Evolutionary conservation across 2,329 filamentous ascomycete species (phyloP).

Genomic region (Calonectria naviculata): DNA sequence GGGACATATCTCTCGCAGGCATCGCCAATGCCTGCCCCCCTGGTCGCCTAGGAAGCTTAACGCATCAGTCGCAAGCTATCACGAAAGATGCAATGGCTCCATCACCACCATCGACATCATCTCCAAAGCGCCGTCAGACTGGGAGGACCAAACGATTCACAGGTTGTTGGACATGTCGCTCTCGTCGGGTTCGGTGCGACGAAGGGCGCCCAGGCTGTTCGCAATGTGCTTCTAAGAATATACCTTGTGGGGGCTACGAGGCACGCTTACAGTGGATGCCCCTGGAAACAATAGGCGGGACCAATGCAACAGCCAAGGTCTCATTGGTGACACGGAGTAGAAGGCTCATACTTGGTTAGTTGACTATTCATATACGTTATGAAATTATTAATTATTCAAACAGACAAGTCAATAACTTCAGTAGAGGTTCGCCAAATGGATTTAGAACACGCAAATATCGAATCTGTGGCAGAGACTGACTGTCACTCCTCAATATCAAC

Average conservation of each 20-base stretch:
- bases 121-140: not conserved
- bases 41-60: not conserved
- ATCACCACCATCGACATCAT: not conserved
- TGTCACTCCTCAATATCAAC: not conserved
- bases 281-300: not conserved
- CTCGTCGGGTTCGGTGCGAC: conserved; percentile 37
- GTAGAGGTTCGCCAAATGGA: not conserved
- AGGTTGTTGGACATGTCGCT: conserved; percentile 36
- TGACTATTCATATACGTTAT: too few relatives aligned
- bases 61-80: too few relatives aligned
- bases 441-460: not conserved
- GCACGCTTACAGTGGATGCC: conserved; percentile 42
- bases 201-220: conserved; percentile 32
- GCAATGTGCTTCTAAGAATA: conserved; percentile 35
- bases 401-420: not conserved
- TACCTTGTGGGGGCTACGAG: conserved; percentile 46
- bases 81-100: not conserved
- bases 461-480: not conserved
- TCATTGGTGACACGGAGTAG: not conserved
- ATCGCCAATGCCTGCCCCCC: not conserved
- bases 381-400: not conserved
- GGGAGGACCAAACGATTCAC: conserved; percentile 38
- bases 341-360: not conserved
- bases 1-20: not conserved
- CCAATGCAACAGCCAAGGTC: not conserved